These are phyloP conservation scores for Cadophora sp. DNA, from an alignment of 2,329 filamentous ascomycete species.

Conservation along the genomic window DNA sequence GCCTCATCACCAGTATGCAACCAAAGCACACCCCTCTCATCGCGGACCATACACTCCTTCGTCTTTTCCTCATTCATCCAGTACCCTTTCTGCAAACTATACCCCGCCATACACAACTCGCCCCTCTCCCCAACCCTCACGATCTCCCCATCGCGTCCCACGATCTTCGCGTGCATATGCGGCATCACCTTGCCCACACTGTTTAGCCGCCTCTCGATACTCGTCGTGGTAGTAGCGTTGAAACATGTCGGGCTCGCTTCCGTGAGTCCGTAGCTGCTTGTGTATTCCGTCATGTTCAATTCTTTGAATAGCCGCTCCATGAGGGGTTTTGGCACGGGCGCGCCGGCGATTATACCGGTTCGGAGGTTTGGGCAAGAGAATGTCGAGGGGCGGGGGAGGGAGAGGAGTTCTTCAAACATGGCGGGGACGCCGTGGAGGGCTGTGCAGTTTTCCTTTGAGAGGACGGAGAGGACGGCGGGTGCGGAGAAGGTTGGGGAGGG, in stretches of 20 bases:
- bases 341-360: slow-evolving; percentile 81
- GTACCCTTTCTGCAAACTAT: slow-evolving; percentile 73
- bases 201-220: slow-evolving; percentile 11
- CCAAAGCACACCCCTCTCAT: slow-evolving; percentile 50
- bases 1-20: slow-evolving; percentile 62
- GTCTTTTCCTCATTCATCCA: slow-evolving; percentile 79
- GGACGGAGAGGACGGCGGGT: slow-evolving; percentile 67
- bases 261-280: slow-evolving; percentile 63
- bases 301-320: slow-evolving; percentile 76
- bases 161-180: slow-evolving; percentile 76
- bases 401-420: slow-evolving; percentile 57
- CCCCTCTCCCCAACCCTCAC: slow-evolving; percentile 72
- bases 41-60: slow-evolving; percentile 51
- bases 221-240: slow-evolving; percentile 62
- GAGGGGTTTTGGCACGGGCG: slow-evolving; percentile 75
- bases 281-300: slow-evolving; percentile 75
- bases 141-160: slow-evolving; percentile 63
- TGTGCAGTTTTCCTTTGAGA: slow-evolving; percentile 72
- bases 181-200: slow-evolving; percentile 81
- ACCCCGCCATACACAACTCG: slow-evolving; percentile 80
- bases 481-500: slow-evolving; percentile 78
- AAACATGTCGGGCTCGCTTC: slow-evolving; percentile 83
- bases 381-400: slow-evolving; percentile 32
- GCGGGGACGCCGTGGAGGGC: slow-evolving; percentile 83
- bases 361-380: slow-evolving; percentile 59